Percentiles rank a stretch among this genome's conserved stretches.
phyloP scores from a whole-genome alignment of 768 basidiomycete species.

The Leccinum broughii region DNA sequence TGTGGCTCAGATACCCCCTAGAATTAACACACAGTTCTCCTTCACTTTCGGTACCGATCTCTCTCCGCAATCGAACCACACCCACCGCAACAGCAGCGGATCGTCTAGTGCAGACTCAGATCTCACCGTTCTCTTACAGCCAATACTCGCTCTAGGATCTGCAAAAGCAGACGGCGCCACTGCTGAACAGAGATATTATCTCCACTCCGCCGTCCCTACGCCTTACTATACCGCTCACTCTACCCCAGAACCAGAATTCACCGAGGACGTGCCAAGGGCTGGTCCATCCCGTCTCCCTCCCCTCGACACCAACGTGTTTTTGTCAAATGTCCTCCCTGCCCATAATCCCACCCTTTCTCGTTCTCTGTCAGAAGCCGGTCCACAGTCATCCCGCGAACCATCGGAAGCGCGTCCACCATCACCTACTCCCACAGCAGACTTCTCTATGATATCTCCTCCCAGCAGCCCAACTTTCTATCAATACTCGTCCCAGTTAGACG shows the following conservation, averaged over 20 bases:
- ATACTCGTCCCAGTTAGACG: conserved; percentile 29
- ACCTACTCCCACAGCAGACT: conserved; percentile 46
- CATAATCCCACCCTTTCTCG: conserved; percentile 26
- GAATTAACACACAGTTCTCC: conserved; percentile 3
- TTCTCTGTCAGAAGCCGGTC: conserved; percentile 29
- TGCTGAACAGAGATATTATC: conserved; percentile 19
- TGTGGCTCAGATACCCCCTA: conserved; percentile 6
- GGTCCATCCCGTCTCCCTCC: conserved; percentile 30
- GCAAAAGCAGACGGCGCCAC: conserved; percentile 9
- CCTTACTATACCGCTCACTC: conserved; percentile 36
- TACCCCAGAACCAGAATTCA: conserved; percentile 29
- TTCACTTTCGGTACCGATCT: conserved; percentile 17
- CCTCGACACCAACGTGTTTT: conserved; percentile 21
- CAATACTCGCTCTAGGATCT: conserved; percentile 14
- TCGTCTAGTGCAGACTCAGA: conserved; percentile 25
- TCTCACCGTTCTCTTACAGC: conserved; percentile 18
- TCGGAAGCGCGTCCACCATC: conserved; percentile 40
- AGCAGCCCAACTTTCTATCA: conserved; percentile 36
- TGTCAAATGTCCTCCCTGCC: conserved; percentile 1
- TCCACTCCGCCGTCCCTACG: conserved; percentile 25
- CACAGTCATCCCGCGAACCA: conserved; percentile 19
- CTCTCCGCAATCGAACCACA: conserved; percentile 3
- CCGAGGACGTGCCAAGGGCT: conserved; percentile 20
- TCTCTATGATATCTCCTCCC: conserved; percentile 47
- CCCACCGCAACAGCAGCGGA: conserved; percentile 8